Evolutionary conservation across 805 yeast genomes (phyloP), one percentile per base, ranked within the genome.

Genomic region (Candida glaebosa): DNA sequence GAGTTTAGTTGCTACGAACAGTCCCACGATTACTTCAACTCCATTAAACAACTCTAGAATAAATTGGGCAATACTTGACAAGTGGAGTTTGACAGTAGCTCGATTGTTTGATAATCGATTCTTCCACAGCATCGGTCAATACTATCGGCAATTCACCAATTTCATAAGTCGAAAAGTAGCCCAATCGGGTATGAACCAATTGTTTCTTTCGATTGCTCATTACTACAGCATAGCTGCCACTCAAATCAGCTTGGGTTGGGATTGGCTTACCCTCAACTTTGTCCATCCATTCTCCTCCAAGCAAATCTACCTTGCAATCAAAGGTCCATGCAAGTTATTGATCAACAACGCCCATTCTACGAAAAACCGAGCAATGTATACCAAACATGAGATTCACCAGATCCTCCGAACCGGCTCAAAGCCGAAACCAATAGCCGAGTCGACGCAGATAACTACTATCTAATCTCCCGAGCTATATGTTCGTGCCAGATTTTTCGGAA

Each of bases 1-100:
- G 17, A 53, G 68, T 16, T 51, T 75, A 25, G 52, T 75, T 3
- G 80, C 75, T 3, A 58, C 60, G 36, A 57, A 49, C 24, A 22
- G 26, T 22, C 26, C 26, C 26, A 7, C 26, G 10, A 22, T 22
- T 10, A 22, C 10, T 7, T 22, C 26, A 10, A 22, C 26, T 7
- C 26, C 26, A 7, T 10, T 22, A 6, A 22, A 22, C 26, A 22
- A 22, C 10, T 22, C 26, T 7, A 22, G 26, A 22, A 22, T 22
- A 7, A 10, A 22, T 22, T 22, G 26, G 26, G 9, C 26, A 6
- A n/a, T n/a, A n/a, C n/a, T n/a, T n/a, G n/a, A n/a, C n/a, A 22
- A 22, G 10, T 22, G 6, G 26, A 22, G 10, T 22, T 22, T 6
- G 26, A 22, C 6, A 22, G 10, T 22, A 7, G 26, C 9, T 22